Percentiles rank a stretch among this genome's conserved stretches.
phyloP scores from a whole-genome alignment of 257 asterid genomes.

The Solanum gandarillasii region DNA sequence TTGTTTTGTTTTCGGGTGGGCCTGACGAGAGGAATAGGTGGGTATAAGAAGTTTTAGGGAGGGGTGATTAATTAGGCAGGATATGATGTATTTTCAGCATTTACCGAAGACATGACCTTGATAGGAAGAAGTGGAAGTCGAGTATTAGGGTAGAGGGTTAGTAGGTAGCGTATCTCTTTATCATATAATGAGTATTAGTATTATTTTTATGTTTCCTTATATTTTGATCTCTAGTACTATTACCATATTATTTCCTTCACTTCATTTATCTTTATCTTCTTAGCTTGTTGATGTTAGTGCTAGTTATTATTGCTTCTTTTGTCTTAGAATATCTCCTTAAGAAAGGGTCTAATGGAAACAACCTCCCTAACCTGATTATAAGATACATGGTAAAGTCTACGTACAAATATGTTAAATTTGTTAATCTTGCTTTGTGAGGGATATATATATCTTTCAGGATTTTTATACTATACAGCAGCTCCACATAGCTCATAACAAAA shows the following conservation, averaged over 20 bases:
- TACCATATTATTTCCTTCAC: not conserved
- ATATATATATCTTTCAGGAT: too few relatives aligned
- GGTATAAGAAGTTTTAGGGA: not conserved
- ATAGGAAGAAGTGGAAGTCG: not conserved
- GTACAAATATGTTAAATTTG: not conserved
- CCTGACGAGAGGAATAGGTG: not conserved
- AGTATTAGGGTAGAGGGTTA: not conserved
- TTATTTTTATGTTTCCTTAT: too few relatives aligned
- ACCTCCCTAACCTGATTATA: not conserved
- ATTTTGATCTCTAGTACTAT: not conserved
- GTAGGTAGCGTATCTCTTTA: not conserved
- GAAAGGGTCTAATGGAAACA: not conserved
- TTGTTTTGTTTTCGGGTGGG: not conserved
- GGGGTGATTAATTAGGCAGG: not conserved
- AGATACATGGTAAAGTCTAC: not conserved
- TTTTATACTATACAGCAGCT: not conserved
- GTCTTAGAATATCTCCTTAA: not conserved
- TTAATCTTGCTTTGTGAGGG: too few relatives aligned
- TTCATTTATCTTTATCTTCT: not conserved
- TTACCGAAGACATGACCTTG: not conserved
- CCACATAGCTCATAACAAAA: not conserved
- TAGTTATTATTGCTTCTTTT: not conserved
- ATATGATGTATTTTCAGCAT: accelerated
- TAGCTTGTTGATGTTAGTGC: too few relatives aligned
- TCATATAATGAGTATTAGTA: not conserved